Conservation (phyloP, 78 protist genomes). For the Salpingoeca rosetta region DNA sequence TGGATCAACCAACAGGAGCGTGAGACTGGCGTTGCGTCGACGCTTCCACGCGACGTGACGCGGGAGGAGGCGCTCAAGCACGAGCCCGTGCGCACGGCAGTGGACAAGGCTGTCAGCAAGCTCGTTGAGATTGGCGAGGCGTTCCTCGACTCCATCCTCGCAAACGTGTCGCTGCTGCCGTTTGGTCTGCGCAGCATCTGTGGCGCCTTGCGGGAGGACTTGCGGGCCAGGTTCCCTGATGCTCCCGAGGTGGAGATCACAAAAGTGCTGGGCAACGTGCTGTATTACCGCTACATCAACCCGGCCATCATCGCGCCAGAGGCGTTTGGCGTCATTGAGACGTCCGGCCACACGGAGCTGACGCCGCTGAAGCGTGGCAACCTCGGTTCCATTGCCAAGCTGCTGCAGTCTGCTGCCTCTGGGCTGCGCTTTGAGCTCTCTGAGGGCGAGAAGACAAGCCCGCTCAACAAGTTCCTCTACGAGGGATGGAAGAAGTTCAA, state of each 20-base stretch:
- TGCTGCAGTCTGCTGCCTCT: background rate
- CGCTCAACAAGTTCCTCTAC: background rate
- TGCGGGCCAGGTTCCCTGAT: background rate
- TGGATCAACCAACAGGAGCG: background rate
- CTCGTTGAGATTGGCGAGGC: background rate
- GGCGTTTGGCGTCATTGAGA: conserved; percentile 5
- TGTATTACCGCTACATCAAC: conserved; percentile 24
- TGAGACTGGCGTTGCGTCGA: conserved; percentile 7
- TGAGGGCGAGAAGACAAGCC: background rate
- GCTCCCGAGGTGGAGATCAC: background rate
- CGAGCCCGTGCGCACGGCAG: background rate
- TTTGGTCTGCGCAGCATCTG: conserved; percentile 7
- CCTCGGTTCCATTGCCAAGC: conserved; percentile 16
- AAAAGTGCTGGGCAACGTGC: conserved; percentile 8
- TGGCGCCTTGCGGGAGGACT: background rate
- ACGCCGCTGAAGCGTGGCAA: background rate
- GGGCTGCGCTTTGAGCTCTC: too few relatives aligned
- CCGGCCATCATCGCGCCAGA: conserved; percentile 26
- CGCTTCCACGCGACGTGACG: conserved; percentile 10
- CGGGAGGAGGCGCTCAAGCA: conserved; percentile 2
- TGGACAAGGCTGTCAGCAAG: background rate
- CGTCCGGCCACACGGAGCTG: background rate
- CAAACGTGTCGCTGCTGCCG: background rate
- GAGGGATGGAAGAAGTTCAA: background rate
- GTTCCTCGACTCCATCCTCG: background rate